These are phyloP conservation scores for Cudoniella acicularis DNA, from an alignment of 495 filamentous ascomycete genomes.

Conservation along the genomic window DNA sequence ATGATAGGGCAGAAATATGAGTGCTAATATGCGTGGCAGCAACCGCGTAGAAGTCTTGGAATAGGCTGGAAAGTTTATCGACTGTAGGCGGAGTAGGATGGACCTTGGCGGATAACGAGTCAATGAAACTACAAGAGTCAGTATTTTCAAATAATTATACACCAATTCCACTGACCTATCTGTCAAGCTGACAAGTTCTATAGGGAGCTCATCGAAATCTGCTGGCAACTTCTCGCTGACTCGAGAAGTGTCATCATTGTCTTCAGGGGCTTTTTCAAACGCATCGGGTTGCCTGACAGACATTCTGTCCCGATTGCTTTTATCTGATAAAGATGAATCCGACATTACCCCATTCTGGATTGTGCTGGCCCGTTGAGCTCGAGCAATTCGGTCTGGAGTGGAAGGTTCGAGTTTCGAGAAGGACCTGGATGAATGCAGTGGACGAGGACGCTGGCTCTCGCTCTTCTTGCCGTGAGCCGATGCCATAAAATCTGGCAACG, in stretches of 20 bases:
- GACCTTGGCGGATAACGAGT: conserved; percentile 83
- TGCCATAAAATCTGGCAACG: conserved; percentile 29
- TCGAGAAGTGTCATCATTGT: conserved; percentile 52
- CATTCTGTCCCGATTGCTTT: conserved; percentile 22
- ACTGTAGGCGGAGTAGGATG: conserved; percentile 80
- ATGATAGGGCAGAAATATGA: conserved; percentile 79
- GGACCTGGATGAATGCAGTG: conserved; percentile 32
- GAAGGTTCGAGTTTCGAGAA: conserved; percentile 30
- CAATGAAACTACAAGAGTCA: conserved; percentile 96
- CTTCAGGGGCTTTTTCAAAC: conserved; percentile 24
- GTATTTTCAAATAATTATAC: no score
- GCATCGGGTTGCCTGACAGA: conserved; percentile 13
- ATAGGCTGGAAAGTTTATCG: conserved; percentile 77
- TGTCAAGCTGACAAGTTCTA: conserved; percentile 83
- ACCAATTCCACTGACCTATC: conserved; percentile 78
- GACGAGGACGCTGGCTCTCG: conserved; percentile 20
- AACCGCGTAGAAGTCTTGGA: conserved; percentile 89
- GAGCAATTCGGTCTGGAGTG: conserved; percentile 34
- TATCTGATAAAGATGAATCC: conserved; percentile 33
- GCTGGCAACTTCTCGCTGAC: conserved; percentile 51
- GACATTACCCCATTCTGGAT: conserved; percentile 51
- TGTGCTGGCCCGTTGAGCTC: conserved; percentile 57
- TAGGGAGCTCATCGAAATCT: conserved; percentile 81
- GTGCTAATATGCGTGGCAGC: conserved; percentile 82
- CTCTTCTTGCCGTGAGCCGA: conserved; percentile 12